Percentiles rank a stretch among this genome's conserved stretches.
Evolutionary conservation across 2,329 filamentous ascomycete genomes (phyloP).

Genomic region (Phialophora verrucosa): DNA sequence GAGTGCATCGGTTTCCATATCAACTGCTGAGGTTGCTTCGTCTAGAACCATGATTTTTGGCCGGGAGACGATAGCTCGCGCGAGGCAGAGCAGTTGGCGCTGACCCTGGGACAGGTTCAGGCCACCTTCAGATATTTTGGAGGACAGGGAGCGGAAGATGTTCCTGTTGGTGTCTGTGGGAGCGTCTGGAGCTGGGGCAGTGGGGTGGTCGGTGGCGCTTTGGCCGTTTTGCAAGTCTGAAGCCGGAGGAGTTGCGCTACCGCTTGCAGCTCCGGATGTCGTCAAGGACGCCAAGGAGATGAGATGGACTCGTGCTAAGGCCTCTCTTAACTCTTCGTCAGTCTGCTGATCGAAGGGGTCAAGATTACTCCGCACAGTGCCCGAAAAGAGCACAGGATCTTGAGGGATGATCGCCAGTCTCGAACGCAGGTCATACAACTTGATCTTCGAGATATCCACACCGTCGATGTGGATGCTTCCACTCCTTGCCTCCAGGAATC

Average conservation of each 20-base stretch:
- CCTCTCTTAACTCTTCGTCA: conserved; percentile 72
- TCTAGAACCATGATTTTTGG: conserved; percentile 81
- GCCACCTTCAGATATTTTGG: conserved; percentile 72
- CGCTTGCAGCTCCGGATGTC: conserved; percentile 33
- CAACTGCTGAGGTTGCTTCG: conserved; percentile 78
- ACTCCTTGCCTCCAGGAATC: conserved; percentile 72
- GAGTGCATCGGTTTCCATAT: conserved; percentile 75
- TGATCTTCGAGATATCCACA: conserved; percentile 73
- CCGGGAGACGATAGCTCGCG: conserved; percentile 71
- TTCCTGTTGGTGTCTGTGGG: conserved; percentile 62
- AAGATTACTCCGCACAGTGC: conserved; percentile 75
- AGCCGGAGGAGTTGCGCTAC: conserved; percentile 32
- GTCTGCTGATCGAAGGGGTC: conserved; percentile 75
- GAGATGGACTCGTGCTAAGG: conserved; percentile 73
- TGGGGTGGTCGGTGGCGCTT: conserved; percentile 42
- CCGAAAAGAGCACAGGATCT: conserved; percentile 81
- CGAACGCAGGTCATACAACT: conserved; percentile 72
- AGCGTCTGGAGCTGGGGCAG: conserved; percentile 57
- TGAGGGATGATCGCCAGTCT: conserved; percentile 81
- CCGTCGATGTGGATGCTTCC: conserved; percentile 75
- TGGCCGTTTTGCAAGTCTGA: background rate
- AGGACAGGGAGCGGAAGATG: conserved; percentile 67
- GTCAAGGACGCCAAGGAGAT: conserved; percentile 48
- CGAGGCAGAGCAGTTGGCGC: conserved; percentile 75
- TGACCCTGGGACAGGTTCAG: conserved; percentile 78